These are phyloP conservation scores for Salvia rosmarinus DNA, from an alignment of 257 asterid species.

Conservation along the genomic window DNA sequence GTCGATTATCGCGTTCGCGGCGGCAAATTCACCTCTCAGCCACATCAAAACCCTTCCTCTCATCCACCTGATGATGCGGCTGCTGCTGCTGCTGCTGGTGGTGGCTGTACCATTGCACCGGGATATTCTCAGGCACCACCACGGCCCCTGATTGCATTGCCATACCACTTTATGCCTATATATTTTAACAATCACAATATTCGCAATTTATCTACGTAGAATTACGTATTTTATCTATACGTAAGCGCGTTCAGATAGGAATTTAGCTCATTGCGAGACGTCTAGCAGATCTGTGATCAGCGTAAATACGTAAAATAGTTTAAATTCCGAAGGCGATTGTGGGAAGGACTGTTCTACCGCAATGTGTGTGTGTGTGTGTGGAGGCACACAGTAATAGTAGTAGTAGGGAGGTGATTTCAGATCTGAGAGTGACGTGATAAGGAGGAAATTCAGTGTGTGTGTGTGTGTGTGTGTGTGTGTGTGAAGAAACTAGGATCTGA, in stretches of 20 bases:
- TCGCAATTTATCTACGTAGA: slow-evolving; percentile 11
- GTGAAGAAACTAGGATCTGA: too few species aligned
- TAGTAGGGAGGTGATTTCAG: slow-evolving; percentile 38
- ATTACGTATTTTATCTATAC: slow-evolving; percentile 16
- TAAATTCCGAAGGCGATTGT: slow-evolving; percentile 25
- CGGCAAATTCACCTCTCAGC: slow-evolving; percentile 90
- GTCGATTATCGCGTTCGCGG: slow-evolving; percentile 90
- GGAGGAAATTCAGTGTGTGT: slow-evolving; percentile 34
- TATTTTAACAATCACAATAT: slow-evolving; percentile 14
- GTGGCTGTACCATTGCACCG: slow-evolving; percentile 51
- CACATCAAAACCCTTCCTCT: slow-evolving; percentile 78
- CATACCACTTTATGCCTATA: slow-evolving; percentile 33
- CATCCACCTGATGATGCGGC: slow-evolving; percentile 55
- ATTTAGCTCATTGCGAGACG: slow-evolving; percentile 42
- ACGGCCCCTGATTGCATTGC: slow-evolving; percentile 62
- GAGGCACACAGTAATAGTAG: slow-evolving; percentile 29
- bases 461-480: too few species aligned
- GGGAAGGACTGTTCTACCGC: slow-evolving; percentile 14
- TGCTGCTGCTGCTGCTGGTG: slow-evolving; percentile 56
- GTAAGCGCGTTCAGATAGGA: slow-evolving; percentile 19
- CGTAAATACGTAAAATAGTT: slow-evolving; percentile 33
- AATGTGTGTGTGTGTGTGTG: slow-evolving; percentile 31
- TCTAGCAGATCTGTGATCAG: slow-evolving; percentile 44
- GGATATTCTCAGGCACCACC: slow-evolving; percentile 56
- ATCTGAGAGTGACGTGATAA: slow-evolving; percentile 50